phyloP scores from a whole-genome alignment of 1,284 basidiomycete genomes.

The Cutaneotrichosporon sp. region DNA sequence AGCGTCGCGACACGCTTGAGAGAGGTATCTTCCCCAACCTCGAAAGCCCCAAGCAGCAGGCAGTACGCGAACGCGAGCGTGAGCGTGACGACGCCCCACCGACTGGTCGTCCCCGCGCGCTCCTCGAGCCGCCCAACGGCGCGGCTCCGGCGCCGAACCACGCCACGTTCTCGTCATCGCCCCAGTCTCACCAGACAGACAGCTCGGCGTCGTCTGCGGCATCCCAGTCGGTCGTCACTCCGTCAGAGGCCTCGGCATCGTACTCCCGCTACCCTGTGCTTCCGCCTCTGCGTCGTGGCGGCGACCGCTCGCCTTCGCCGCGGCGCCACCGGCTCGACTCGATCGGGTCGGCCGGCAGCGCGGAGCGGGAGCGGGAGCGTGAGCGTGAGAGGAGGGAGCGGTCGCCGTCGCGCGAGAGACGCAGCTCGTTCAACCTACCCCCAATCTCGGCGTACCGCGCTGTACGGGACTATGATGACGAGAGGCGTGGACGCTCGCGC shows the following conservation, averaged over 20 bases:
- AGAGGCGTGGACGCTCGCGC: neutral
- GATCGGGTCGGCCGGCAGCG: conserved; percentile 1
- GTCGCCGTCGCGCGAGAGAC: neutral
- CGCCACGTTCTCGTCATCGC: neutral
- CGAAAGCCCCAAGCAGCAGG: neutral
- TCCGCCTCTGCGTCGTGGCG: conserved; percentile 25
- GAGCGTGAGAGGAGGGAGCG: conserved; percentile 2
- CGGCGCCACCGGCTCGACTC: conserved; percentile 1
- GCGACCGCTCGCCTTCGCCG: conserved; percentile 13
- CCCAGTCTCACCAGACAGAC: neutral
- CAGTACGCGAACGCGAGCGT: neutral
- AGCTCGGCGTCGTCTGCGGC: conserved; percentile 6
- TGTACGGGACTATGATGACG: neutral
- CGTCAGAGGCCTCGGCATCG: conserved; percentile 10
- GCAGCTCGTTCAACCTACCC: neutral
- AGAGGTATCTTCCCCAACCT: conserved; percentile 24
- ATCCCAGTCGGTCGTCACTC: conserved; percentile 6
- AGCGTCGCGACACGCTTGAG: conserved; percentile 26
- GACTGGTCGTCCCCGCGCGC: neutral
- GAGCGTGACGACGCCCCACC: neutral
- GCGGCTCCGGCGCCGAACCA: neutral
- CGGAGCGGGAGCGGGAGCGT: conserved; percentile 6
- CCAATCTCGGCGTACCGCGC: neutral
- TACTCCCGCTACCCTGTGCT: conserved; percentile 20
- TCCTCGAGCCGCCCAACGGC: neutral